These are phyloP conservation scores for Erodium maritimum DNA, from an alignment of 345 rosid species.

Conservation along the genomic window DNA sequence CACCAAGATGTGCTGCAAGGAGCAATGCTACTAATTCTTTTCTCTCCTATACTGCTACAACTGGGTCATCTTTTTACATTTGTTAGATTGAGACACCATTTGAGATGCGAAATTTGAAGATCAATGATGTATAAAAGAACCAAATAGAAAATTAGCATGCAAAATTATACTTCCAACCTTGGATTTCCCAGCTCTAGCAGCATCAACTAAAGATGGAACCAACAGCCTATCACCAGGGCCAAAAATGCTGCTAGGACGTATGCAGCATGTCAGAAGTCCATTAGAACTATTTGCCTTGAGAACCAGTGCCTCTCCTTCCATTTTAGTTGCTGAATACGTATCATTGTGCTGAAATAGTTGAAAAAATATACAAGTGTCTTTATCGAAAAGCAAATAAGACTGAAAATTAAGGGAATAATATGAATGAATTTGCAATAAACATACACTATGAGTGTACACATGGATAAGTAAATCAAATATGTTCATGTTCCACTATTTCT, in stretches of 20 bases:
- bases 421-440: too few species aligned
- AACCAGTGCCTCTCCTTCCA: conserved; percentile 69
- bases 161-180: conserved; percentile 38
- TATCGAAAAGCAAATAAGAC: not conserved
- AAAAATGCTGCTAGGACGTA: conserved; percentile 88
- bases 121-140: not conserved
- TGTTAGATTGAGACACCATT: too few species aligned
- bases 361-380: not conserved
- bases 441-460: too few species aligned
- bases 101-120: too few species aligned
- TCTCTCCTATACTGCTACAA: too few species aligned
- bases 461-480: not conserved
- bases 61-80: too few species aligned
- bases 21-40: too few species aligned
- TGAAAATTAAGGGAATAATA: not conserved
- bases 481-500: not conserved
- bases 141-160: not conserved
- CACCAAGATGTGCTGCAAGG: too few species aligned
- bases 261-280: conserved; percentile 81
- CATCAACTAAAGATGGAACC: conserved; percentile 69
- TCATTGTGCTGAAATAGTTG: conserved; percentile 58
- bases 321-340: conserved; percentile 80
- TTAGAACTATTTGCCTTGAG: conserved; percentile 54
- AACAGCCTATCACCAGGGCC: conserved; percentile 90
- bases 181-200: conserved; percentile 86